Conservation (phyloP, 2,329 filamentous ascomycete genomes). For the Alternaria angustiovoidea region DNA sequence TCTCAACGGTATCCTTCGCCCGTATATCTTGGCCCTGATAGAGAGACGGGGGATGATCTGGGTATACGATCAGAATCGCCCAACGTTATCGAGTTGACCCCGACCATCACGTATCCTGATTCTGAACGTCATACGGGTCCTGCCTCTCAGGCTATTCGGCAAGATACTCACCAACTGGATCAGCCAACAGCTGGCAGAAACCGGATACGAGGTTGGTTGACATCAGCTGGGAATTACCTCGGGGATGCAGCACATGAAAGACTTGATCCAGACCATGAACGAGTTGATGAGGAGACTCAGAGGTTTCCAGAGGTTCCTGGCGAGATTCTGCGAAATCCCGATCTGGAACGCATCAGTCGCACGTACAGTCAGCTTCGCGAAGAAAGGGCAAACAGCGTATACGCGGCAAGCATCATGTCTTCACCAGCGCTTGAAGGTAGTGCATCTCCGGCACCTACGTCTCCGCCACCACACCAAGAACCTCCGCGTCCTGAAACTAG, state of each 20-base stretch:
- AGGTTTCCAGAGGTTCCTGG: constrained; percentile 66
- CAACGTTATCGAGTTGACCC: constrained; percentile 22
- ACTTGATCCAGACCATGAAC: constrained; percentile 56
- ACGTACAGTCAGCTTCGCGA: constrained; percentile 54
- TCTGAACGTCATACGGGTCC: constrained; percentile 2
- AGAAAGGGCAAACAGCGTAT: constrained; percentile 51
- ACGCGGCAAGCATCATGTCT: constrained; percentile 46
- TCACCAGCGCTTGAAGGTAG: constrained; percentile 30
- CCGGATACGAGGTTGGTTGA: constrained; percentile 51
- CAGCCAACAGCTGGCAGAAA: constrained; percentile 29
- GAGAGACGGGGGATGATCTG: neutral
- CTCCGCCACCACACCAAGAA: constrained; percentile 20
- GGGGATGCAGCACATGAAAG: constrained; percentile 58
- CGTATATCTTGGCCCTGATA: neutral
- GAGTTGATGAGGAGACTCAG: constrained; percentile 56
- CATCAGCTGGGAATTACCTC: constrained; percentile 56
- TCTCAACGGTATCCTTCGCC: constrained; percentile 10
- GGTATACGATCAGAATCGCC: constrained; percentile 26
- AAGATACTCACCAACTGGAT: constrained; percentile 1
- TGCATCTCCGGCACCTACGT: constrained; percentile 23
- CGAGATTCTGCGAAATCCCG: constrained; percentile 57
- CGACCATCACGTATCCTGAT: constrained; percentile 26
- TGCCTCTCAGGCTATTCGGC: constrained; percentile 5
- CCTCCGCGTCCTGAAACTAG: constrained; percentile 21
- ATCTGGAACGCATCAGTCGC: constrained; percentile 51